Base-by-base conservation (phyloP, 176 grass and related monocot species). In the Aegilops tauschii region DNA sequence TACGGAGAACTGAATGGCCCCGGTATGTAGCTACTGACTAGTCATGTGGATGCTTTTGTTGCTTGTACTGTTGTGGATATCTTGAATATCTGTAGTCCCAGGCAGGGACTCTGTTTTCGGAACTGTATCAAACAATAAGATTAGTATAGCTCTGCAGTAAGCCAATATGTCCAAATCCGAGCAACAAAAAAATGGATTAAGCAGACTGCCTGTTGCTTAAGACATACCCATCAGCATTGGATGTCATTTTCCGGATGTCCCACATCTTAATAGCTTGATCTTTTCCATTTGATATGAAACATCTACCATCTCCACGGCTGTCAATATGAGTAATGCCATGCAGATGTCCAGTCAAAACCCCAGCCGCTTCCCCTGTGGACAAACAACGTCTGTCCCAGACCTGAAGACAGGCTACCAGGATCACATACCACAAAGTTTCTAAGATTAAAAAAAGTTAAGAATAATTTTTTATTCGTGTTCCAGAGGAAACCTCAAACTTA, bases 251-350 rank as follows among this genome's bases (percentile, higher is more conserved):
- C 73, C 92, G 81, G 74, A 97, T 88, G 81, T 95, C 92, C 95
- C 95, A 97, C 72, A 97, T 52, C 82, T 97, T 97, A 69, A 93
- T 88, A 64, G 90, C 73, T 79, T 95, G 95, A 65, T 97, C 95
- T 88, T 97, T 97, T 82, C 92, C 90, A 88, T 97, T 97, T 44
- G 95, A 97, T 83, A 97, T 97, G 56, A 97, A 95, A 91, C 92
- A 93, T n/a, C 91, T 85, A 50, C 95, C 90, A 92, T 97, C 95
- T 79, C 92, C 90, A 79, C 85, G 95, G 68, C 95, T 97, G 81
- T 97, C 92, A 78, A 97, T 97, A 83, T 89, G 92, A 65, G 95
- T 97, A 75, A 97, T 74, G 8, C 95, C 95, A 47, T 97, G 88
- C 79, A 95, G 87, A 86, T 97, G 95, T 65, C 92, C 92, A 69